Conservation (phyloP, 257 asterid genomes). For the Fraxinus americana region DNA sequence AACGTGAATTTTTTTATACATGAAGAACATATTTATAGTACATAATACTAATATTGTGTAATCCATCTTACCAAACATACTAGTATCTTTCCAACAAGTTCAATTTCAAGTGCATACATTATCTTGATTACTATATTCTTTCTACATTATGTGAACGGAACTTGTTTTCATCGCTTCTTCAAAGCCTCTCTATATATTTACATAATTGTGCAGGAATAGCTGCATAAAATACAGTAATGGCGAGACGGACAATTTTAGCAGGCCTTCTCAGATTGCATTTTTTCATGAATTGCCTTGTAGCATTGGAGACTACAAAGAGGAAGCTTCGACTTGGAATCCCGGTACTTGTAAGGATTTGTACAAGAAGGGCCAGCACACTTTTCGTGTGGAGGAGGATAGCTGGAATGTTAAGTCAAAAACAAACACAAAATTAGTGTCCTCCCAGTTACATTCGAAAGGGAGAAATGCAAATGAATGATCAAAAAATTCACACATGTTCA, state of each 20-base stretch:
- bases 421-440: neutral
- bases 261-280: slow-evolving; percentile 41
- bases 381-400: slow-evolving; percentile 94
- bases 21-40: neutral
- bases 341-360: slow-evolving; percentile 79
- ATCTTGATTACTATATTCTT: slow-evolving; percentile 14
- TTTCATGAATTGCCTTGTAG: slow-evolving; percentile 75
- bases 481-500: neutral
- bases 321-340: slow-evolving; percentile 85
- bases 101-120: slow-evolving; percentile 21
- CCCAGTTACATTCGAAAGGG: neutral
- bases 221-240: slow-evolving; percentile 13
- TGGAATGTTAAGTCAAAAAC: slow-evolving; percentile 42
- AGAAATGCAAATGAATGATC: neutral
- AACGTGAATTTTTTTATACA: slow-evolving; percentile 20
- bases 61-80: neutral
- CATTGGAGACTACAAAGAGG: slow-evolving; percentile 97
- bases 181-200: slow-evolving; percentile 4
- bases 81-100: neutral
- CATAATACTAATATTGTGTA: neutral
- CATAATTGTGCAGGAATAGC: slow-evolving; percentile 11
- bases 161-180: slow-evolving; percentile 26
- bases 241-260: slow-evolving; percentile 32
- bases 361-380: slow-evolving; percentile 90
- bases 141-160: slow-evolving; percentile 26